A percentile compares a stretch with the other conserved stretches of the same genome.
These are phyloP conservation scores for Apiospora saccharicola DNA, from an alignment of 2,329 filamentous ascomycete genomes.

Conservation along the genomic window DNA sequence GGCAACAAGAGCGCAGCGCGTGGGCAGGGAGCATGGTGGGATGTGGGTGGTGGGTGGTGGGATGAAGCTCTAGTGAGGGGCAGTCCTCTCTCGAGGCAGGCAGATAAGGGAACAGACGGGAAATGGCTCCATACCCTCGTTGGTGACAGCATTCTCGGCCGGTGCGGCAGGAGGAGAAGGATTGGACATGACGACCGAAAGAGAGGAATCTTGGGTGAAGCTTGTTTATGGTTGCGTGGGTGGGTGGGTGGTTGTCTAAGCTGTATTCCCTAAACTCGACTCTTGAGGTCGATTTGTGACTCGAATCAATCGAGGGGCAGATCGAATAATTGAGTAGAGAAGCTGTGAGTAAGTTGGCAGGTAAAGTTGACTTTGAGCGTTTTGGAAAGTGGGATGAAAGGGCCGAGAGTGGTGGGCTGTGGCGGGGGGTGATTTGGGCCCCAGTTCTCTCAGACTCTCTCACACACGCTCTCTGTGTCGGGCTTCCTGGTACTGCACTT, in stretches of 20 bases:
- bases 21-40: neutral
- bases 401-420: constrained; percentile 21
- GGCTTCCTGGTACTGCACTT: neutral
- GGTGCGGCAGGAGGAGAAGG: constrained; percentile 41
- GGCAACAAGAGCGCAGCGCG: neutral
- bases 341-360: constrained; percentile 21
- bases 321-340: constrained; percentile 14
- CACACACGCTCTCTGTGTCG: neutral
- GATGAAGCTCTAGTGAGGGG: constrained; percentile 18
- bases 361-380: constrained; percentile 23
- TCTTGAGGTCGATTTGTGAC: constrained; percentile 19
- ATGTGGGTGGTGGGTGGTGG: constrained; percentile 15
- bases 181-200: constrained; percentile 41
- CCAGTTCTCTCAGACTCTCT: constrained; percentile 16
- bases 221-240: neutral
- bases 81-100: constrained; percentile 3
- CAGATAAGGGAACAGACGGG: constrained; percentile 20
- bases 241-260: constrained; percentile 7
- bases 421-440: constrained; percentile 15
- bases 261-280: constrained; percentile 21
- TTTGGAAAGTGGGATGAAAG: constrained; percentile 26
- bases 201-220: constrained; percentile 21
- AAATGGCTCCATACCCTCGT: constrained; percentile 23
- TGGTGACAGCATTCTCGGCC: constrained; percentile 27
- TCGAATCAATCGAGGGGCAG: constrained; percentile 24